phyloP scores from a whole-genome alignment of 306 rosid species.

The Citrullus colocynthis region DNA sequence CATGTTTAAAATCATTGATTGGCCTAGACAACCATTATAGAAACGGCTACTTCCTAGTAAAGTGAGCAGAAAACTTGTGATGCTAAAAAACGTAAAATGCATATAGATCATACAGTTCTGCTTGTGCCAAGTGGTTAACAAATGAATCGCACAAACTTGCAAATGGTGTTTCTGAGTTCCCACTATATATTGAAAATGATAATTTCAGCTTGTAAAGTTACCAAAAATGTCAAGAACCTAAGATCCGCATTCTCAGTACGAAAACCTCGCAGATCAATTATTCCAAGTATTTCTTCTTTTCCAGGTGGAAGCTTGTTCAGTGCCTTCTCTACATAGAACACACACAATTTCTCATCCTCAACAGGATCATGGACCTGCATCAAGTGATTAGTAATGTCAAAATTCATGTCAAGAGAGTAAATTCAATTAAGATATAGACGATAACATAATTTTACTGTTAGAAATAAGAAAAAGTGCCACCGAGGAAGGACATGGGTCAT shows the following conservation, averaged over 20 bases:
- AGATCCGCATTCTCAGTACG: slow-evolving; percentile 64
- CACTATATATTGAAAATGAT: neutral
- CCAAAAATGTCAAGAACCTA: slow-evolving; percentile 64
- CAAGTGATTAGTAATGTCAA: slow-evolving; percentile 10
- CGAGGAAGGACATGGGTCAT: neutral
- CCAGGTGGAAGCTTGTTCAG: slow-evolving; percentile 61
- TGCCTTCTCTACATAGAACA: slow-evolving; percentile 70
- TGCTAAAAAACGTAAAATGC: neutral
- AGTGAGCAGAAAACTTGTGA: neutral
- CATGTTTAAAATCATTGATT: neutral
- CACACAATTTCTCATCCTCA: slow-evolving; percentile 70
- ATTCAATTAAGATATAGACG: neutral
- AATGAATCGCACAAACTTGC: neutral
- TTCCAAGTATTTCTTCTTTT: slow-evolving; percentile 55
- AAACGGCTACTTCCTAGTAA: neutral
- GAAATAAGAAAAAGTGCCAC: neutral
- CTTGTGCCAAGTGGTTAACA: neutral
- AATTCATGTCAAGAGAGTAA: neutral
- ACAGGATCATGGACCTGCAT: slow-evolving; percentile 48
- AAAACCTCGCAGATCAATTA: slow-evolving; percentile 75
- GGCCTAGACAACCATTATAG: neutral
- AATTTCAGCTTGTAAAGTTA: slow-evolving; percentile 15
- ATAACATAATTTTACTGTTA: neutral
- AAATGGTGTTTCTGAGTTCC: neutral
- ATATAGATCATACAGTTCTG: neutral